Conservation (phyloP, 139 green algal species). For the Chlamydomonas sphaeroides region DNA sequence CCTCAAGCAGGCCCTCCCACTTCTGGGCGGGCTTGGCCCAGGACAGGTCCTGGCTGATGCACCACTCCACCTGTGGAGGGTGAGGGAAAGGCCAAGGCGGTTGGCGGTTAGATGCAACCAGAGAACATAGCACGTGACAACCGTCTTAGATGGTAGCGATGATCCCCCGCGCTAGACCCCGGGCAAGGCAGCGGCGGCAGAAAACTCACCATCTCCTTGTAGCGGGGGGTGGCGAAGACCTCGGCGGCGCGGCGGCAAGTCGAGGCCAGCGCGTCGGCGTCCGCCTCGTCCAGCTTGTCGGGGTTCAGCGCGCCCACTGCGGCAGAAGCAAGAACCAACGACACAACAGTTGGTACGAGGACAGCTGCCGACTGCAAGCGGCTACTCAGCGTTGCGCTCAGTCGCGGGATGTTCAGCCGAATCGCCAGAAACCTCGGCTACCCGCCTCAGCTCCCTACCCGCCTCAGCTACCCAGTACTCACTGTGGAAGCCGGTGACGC, state of each 20-base stretch:
- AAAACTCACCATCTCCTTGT: slow-evolving; percentile 87
- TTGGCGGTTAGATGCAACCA: no score
- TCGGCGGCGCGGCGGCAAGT: slow-evolving; percentile 67
- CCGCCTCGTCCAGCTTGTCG: slow-evolving; percentile 78
- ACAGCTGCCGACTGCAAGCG: no score
- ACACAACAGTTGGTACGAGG: no score
- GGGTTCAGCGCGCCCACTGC: slow-evolving; percentile 81
- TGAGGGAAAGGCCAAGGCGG: no score
- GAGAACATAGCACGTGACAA: no score
- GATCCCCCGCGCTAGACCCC: no score
- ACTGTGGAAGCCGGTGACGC: slow-evolving; percentile 97
- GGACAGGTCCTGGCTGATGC: slow-evolving; percentile 93
- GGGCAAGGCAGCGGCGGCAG: no score
- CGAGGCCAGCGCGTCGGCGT: slow-evolving; percentile 82
- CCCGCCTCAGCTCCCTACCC: background rate
- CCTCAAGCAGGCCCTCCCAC: slow-evolving; percentile 92
- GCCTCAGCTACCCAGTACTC: background rate
- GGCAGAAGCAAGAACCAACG: no score
- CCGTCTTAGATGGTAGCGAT: no score
- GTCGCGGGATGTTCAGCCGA: no score
- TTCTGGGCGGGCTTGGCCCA: slow-evolving; percentile 93
- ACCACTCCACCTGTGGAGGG: no score
- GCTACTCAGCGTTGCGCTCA: no score
- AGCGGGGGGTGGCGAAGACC: slow-evolving; percentile 82
- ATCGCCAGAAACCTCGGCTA: background rate